Evolutionary conservation across 2,329 filamentous ascomycete species (phyloP), one percentile per base, ranked within the genome.

Genomic region (Fusarium stilboides): DNA sequence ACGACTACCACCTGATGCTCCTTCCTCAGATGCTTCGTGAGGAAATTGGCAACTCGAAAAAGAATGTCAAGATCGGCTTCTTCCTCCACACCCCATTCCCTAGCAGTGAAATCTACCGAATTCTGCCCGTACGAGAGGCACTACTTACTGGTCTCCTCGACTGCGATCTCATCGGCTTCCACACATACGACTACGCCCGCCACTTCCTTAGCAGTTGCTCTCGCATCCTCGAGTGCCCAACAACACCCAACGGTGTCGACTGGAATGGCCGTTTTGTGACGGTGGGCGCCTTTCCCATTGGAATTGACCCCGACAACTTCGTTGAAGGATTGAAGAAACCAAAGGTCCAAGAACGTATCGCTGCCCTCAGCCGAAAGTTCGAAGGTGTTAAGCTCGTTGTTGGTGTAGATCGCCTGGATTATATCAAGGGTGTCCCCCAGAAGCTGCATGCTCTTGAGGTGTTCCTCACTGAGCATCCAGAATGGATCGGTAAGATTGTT

Each of bases 1-100:
- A 99, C 80, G 96, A 99, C 81, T 99, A 98, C 82, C 96, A 99
- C 80, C 85, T 98, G 66, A 98, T 98, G 94, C 90, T 99, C 20
- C 87, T 99, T 34, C 96, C 96, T 33, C 90, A 95, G 77, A 97
- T 98, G 94, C 87, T 99, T 62, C 93, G 96, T 66, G 92, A 97
- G 76, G 93, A 97, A 80, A 91, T 98, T 61, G 92, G 92, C 60
- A 81, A 89, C 68, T 87, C 86, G 65, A 94, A 92, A 83, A 93
- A 94, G 83, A 97, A 98, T 72, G 90, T 98, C 81, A 97, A 97
- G 85, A 96, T 99, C 74, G 96, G 95, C 71, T 98, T 98, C 87
- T 99, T 98, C 86, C 84, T 98, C 36, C 96, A 99, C 80, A 98
- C 96, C 0, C 95, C 96, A 1, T 99, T 98, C 82, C 96, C 96